Conservation (phyloP, 805 yeast species). For the Metschnikowia orientalis region DNA sequence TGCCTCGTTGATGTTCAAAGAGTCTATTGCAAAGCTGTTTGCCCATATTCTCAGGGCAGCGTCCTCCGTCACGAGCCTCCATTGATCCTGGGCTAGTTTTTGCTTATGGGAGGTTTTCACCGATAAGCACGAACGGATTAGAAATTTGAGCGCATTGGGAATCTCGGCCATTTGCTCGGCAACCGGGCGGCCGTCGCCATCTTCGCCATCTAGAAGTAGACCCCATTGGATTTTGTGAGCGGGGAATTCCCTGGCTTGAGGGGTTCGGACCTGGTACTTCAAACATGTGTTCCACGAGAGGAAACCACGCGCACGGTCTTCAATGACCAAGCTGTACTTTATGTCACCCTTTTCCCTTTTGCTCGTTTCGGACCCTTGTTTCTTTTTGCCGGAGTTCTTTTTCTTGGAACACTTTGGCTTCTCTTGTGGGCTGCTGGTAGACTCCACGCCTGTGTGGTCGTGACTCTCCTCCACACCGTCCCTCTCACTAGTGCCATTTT, state of each 20-base stretch:
- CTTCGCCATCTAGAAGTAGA: slow-evolving; percentile 1
- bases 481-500: too few species aligned
- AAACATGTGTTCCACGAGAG: slow-evolving; percentile 49
- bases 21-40: slow-evolving; percentile 47
- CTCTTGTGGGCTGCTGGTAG: too few species aligned
- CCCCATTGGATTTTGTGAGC: slow-evolving; percentile 18
- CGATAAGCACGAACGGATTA: slow-evolving; percentile 56
- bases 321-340: slow-evolving; percentile 26
- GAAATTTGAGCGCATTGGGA: slow-evolving; percentile 1
- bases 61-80: slow-evolving; percentile 66
- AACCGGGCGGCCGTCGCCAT: too few species aligned
- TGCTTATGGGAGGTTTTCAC: slow-evolving; percentile 44
- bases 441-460: too few species aligned
- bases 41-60: slow-evolving; percentile 50
- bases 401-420: background rate
- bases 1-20: slow-evolving; percentile 49
- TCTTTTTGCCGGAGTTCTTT: background rate
- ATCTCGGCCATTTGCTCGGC: too few species aligned
- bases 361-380: background rate
- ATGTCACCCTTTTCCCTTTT: slow-evolving; percentile 1
- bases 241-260: slow-evolving; percentile 49
- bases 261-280: slow-evolving; percentile 33
- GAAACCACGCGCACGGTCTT: slow-evolving; percentile 41
- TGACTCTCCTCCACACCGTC: too few species aligned
- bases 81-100: slow-evolving; percentile 26